Evolutionary conservation across 208 protist genomes (phyloP).

Genomic region (Angomonas deanei): DNA sequence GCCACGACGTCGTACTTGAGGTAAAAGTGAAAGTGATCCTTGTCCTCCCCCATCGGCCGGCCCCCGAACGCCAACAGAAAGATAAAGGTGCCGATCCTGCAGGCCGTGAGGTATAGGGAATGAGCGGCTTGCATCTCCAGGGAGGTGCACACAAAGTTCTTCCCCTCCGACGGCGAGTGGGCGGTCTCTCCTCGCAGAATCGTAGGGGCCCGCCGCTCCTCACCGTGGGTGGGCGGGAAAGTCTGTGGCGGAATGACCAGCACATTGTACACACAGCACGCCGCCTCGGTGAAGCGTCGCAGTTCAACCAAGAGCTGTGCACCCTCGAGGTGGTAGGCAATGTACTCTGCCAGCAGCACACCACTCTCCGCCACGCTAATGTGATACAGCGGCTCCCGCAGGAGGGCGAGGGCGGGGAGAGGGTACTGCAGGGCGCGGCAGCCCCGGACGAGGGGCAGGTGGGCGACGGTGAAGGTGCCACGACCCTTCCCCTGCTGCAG

Average conservation of each 20-base stretch:
- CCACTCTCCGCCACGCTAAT: slow-evolving; percentile 29
- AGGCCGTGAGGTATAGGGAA: not conserved
- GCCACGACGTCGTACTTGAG: not conserved
- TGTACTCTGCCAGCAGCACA: slow-evolving; percentile 28
- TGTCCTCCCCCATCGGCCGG: not conserved
- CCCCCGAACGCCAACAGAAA: not conserved
- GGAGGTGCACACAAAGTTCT: not conserved
- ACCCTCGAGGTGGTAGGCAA: slow-evolving; percentile 40
- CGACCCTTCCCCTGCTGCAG: not conserved
- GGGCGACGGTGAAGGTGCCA: slow-evolving; percentile 25
- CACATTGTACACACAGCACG: slow-evolving; percentile 6
- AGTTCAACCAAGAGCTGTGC: slow-evolving; percentile 27
- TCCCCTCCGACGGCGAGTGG: not conserved
- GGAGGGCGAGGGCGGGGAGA: slow-evolving; percentile 25
- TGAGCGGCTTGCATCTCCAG: not conserved
- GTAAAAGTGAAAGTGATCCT: not conserved
- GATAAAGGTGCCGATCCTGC: not conserved
- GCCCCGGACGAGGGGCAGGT: slow-evolving; percentile 28
- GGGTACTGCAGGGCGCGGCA: slow-evolving; percentile 11
- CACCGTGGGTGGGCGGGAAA: no score
- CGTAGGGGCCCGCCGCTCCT: not conserved
- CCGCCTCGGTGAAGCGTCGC: slow-evolving; percentile 31
- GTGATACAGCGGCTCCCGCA: slow-evolving; percentile 28
- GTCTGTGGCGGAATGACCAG: no score
- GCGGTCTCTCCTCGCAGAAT: not conserved